These are phyloP conservation scores for Nemania diffusa DNA, from an alignment of 2,329 filamentous ascomycete genomes.

Conservation along the genomic window DNA sequence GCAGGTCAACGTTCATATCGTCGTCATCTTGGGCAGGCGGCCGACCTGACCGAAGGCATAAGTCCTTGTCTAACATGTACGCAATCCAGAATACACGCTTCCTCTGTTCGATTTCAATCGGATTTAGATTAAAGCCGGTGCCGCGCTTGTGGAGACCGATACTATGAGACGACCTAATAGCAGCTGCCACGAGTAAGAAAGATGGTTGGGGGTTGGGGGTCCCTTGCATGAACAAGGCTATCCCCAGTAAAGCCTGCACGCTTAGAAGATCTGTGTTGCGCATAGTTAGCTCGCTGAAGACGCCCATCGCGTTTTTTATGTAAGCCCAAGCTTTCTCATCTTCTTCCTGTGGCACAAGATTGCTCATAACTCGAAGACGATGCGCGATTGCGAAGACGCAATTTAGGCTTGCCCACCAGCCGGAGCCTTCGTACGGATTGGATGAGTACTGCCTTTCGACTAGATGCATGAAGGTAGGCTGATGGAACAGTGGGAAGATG, in stretches of 20 bases:
- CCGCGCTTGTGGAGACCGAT: constrained; percentile 96
- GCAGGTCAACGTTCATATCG: constrained; percentile 94
- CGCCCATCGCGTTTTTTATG: constrained; percentile 94
- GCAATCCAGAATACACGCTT: constrained; percentile 74
- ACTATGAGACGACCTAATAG: constrained; percentile 89
- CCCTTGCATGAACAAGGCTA: constrained; percentile 94
- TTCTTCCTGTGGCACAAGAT: constrained; percentile 87
- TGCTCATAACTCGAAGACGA: constrained; percentile 93
- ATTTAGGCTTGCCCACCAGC: constrained; percentile 98
- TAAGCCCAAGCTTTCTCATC: constrained; percentile 96
- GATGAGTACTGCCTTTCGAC: constrained; percentile 93
- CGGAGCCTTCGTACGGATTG: constrained; percentile 92
- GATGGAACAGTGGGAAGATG: constrained; percentile 97
- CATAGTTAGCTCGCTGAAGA: constrained; percentile 92
- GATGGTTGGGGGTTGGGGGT: constrained; percentile 96
- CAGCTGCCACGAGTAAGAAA: constrained; percentile 89
- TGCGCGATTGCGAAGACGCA: constrained; percentile 93
- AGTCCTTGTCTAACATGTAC: constrained; percentile 72
- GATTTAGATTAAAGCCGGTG: constrained; percentile 91
- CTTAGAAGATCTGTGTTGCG: constrained; percentile 94
- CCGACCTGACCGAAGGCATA: constrained; percentile 68
- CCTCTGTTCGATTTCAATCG: constrained; percentile 91
- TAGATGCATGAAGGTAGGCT: constrained; percentile 97
- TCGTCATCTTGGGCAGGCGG: constrained; percentile 72
- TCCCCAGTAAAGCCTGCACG: constrained; percentile 91